phyloP scores from a whole-genome alignment of 805 yeast species.

The Metschnikowia lochheadii region DNA sequence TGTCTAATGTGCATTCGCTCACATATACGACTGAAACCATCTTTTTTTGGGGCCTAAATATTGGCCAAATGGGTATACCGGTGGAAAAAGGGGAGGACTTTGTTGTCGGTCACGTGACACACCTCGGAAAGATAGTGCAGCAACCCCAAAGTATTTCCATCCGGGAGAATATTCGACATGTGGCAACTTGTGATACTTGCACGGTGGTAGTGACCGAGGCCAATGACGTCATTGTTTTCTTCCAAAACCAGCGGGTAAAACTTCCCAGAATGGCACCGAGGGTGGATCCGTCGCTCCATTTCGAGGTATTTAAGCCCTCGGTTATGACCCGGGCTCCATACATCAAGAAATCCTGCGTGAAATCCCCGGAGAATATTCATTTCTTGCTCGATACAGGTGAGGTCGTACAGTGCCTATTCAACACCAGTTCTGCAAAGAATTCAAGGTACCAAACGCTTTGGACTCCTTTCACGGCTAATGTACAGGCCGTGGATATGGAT shows the following conservation, averaged over 20 bases:
- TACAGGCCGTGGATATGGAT: slow-evolving; percentile 64
- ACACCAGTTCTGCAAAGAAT: slow-evolving; percentile 18
- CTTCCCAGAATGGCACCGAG: slow-evolving; percentile 37
- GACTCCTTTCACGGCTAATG: slow-evolving; percentile 56
- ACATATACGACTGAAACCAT: slow-evolving; percentile 49
- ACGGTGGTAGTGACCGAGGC: slow-evolving; percentile 59
- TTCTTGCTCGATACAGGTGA: slow-evolving; percentile 60
- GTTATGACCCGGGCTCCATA: slow-evolving; percentile 39
- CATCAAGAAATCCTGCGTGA: slow-evolving; percentile 30
- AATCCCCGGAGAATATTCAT: slow-evolving; percentile 41
- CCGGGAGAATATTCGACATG: slow-evolving; percentile 49
- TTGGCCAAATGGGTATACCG: slow-evolving; percentile 50
- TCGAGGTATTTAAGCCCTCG: slow-evolving; percentile 53
- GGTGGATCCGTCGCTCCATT: slow-evolving; percentile 38
- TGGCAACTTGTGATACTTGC: slow-evolving; percentile 61
- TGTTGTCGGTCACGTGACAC: not conserved
- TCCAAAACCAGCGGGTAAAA: slow-evolving; percentile 53
- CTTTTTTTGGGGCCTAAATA: slow-evolving; percentile 72
- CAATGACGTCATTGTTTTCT: slow-evolving; percentile 61
- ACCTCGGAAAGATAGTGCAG: not conserved
- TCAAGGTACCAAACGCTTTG: slow-evolving; percentile 52
- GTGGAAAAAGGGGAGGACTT: not conserved
- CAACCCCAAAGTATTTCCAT: slow-evolving; percentile 28
- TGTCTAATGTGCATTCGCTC: slow-evolving; percentile 68
- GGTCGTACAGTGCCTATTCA: slow-evolving; percentile 35